A percentile compares a stretch with the other conserved stretches of the same genome.
phyloP scores from a whole-genome alignment of 1,284 basidiomycete genomes.

The Ustilago vetiveriae region DNA sequence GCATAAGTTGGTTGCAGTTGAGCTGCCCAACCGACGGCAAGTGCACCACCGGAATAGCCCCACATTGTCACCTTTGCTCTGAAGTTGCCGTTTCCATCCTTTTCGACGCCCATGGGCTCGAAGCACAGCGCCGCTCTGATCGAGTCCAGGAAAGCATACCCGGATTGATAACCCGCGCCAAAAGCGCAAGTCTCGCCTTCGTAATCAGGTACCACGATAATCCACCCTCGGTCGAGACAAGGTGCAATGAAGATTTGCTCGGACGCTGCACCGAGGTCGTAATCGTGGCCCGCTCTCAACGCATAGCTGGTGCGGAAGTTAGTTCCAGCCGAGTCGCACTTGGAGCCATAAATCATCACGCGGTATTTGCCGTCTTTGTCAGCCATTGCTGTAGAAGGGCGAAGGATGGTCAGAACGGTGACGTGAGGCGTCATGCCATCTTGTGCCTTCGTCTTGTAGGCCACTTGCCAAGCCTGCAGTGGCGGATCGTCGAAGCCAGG shows the following conservation, averaged over 20 bases:
- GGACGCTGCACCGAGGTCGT: slow-evolving; percentile 35
- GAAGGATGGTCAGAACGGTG: slow-evolving; percentile 45
- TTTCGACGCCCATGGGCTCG: slow-evolving; percentile 33
- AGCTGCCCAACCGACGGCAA: slow-evolving; percentile 60
- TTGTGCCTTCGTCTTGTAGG: slow-evolving; percentile 46
- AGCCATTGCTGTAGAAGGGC: slow-evolving; percentile 25
- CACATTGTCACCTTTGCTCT: slow-evolving; percentile 45
- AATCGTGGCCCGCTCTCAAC: slow-evolving; percentile 33
- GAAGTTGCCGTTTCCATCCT: slow-evolving; percentile 7
- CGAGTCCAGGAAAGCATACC: slow-evolving; percentile 55
- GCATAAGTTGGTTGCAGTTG: slow-evolving; percentile 53
- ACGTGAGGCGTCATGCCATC: slow-evolving; percentile 46
- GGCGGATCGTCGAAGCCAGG: slow-evolving; percentile 43
- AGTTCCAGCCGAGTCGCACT: slow-evolving; percentile 39
- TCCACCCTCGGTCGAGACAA: slow-evolving; percentile 55
- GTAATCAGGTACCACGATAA: slow-evolving; percentile 57
- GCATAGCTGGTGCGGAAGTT: slow-evolving; percentile 49
- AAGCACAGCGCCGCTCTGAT: slow-evolving; percentile 52
- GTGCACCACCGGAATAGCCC: slow-evolving; percentile 64
- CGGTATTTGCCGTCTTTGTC: slow-evolving; percentile 36
- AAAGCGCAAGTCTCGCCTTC: slow-evolving; percentile 59
- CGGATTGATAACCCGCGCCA: slow-evolving; percentile 51
- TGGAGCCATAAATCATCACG: slow-evolving; percentile 33
- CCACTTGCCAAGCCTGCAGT: slow-evolving; percentile 49
- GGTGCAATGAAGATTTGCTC: slow-evolving; percentile 57